Conservation (phyloP, 768 basidiomycete species). For the Pleurotus pulmonarius region DNA sequence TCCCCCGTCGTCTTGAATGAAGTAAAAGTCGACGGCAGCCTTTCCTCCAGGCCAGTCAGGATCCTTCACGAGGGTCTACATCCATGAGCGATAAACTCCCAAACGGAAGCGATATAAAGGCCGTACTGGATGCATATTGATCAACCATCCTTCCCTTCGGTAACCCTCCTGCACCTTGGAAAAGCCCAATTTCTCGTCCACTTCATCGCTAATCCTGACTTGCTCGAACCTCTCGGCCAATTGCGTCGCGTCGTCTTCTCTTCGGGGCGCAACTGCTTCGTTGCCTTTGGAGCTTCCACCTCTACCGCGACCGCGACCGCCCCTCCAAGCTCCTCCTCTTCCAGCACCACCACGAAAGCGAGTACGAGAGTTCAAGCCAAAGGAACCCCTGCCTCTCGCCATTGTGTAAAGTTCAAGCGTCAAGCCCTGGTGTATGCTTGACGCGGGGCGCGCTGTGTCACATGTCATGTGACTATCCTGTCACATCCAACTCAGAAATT, state of each 20-base stretch:
- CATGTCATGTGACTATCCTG: too few relatives aligned
- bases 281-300: conserved; percentile 12
- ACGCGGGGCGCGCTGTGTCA: too few relatives aligned
- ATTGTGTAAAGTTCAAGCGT: conserved; percentile 17
- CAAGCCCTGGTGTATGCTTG: too few relatives aligned
- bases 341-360: conserved; percentile 46
- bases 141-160: conserved; percentile 84
- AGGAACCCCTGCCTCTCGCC: conserved; percentile 52
- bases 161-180: conserved; percentile 73
- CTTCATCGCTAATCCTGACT: conserved; percentile 70
- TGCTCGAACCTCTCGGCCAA: conserved; percentile 85
- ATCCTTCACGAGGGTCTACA: conserved; percentile 82
- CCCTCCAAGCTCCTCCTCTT: conserved; percentile 45
- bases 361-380: conserved; percentile 54
- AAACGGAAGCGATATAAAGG: neutral
- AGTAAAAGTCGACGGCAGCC: conserved; percentile 94
- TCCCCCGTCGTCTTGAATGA: conserved; percentile 93
- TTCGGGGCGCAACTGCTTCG: conserved; percentile 48
- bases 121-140: conserved; percentile 97
- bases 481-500: too few relatives aligned
- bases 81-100: neutral
- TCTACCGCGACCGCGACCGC: conserved; percentile 48
- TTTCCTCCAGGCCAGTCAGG: conserved; percentile 79
- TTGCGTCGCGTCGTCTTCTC: conserved; percentile 89
- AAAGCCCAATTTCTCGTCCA: conserved; percentile 95